phyloP scores from a whole-genome alignment of 225 moss, liverwort and hornwort species.

The Straminergon stramineum region DNA sequence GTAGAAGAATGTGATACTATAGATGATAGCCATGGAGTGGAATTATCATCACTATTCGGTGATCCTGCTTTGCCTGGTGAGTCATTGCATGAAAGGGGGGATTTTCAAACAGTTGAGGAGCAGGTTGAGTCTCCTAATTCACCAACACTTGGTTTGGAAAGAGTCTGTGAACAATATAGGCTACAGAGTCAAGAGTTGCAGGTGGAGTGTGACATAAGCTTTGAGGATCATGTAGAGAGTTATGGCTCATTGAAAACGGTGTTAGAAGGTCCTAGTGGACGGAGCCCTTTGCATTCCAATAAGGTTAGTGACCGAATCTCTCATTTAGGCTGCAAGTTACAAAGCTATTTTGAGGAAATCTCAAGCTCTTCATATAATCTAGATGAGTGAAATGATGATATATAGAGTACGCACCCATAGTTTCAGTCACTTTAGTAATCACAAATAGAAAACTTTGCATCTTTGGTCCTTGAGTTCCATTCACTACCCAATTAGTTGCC shows the following conservation, averaged over 20 bases:
- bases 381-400: conserved; percentile 4
- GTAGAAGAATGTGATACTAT: conserved; percentile 8
- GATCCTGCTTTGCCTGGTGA: neutral
- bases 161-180: conserved; percentile 23
- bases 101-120: neutral
- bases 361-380: conserved; percentile 4
- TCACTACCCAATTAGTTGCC: neutral
- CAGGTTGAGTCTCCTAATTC: neutral
- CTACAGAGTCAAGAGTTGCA: neutral
- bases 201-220: conserved; percentile 4
- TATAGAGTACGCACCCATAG: neutral
- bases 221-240: conserved; percentile 3
- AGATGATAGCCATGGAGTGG: neutral
- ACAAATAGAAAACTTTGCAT: neutral
- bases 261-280: conserved; percentile 17
- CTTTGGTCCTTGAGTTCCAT: neutral
- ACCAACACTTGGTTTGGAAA: neutral
- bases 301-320: neutral
- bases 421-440: neutral
- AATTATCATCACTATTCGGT: neutral
- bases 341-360: conserved; percentile 17
- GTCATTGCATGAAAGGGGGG: neutral
- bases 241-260: conserved; percentile 27
- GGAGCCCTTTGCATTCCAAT: neutral
- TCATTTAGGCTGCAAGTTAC: conserved; percentile 9